These are phyloP conservation scores for Nitzschia palea DNA, from an alignment of 108 stramenopile genomes.

Conservation along the genomic window DNA sequence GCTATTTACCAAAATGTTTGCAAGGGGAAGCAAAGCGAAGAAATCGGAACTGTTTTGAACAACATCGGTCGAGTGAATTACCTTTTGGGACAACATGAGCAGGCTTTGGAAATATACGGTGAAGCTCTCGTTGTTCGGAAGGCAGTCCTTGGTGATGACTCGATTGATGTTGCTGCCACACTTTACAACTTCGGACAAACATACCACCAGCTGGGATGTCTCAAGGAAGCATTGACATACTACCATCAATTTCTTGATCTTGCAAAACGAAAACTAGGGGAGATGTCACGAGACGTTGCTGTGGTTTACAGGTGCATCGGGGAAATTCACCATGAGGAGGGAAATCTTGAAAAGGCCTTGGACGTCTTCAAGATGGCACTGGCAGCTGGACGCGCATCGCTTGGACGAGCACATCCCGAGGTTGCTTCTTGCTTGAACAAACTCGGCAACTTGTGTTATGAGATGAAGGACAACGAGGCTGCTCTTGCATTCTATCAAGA, in stretches of 20 bases:
- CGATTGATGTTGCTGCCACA: constrained; percentile 62
- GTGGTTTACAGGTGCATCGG: constrained; percentile 59
- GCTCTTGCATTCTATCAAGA: constrained; percentile 56
- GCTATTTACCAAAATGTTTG: constrained; percentile 28
- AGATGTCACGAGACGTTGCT: constrained; percentile 47
- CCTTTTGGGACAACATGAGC: constrained; percentile 35
- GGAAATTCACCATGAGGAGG: constrained; percentile 48
- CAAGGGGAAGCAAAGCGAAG: constrained; percentile 4
- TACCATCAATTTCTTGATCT: constrained; percentile 51
- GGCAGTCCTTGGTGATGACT: constrained; percentile 34
- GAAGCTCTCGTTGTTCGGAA: constrained; percentile 45
- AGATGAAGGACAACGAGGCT: constrained; percentile 41
- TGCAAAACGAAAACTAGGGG: constrained; percentile 25
- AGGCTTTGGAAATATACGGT: constrained; percentile 40
- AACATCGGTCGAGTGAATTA: constrained; percentile 63
- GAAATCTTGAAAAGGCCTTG: constrained; percentile 38
- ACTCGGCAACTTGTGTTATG: constrained; percentile 62
- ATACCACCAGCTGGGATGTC: constrained; percentile 45
- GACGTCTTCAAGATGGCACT: constrained; percentile 37
- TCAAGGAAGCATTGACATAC: constrained; percentile 43
- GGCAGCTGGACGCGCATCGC: constrained; percentile 20
- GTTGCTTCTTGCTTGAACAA: constrained; percentile 61
- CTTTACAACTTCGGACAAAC: constrained; percentile 64
- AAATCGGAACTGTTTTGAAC: constrained; percentile 62
- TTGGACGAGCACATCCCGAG: constrained; percentile 55